Percentiles rank a stretch among this genome's conserved stretches.
These are phyloP conservation scores for Novymonas esmeraldas DNA, from an alignment of 208 protist species.

Conservation along the genomic window DNA sequence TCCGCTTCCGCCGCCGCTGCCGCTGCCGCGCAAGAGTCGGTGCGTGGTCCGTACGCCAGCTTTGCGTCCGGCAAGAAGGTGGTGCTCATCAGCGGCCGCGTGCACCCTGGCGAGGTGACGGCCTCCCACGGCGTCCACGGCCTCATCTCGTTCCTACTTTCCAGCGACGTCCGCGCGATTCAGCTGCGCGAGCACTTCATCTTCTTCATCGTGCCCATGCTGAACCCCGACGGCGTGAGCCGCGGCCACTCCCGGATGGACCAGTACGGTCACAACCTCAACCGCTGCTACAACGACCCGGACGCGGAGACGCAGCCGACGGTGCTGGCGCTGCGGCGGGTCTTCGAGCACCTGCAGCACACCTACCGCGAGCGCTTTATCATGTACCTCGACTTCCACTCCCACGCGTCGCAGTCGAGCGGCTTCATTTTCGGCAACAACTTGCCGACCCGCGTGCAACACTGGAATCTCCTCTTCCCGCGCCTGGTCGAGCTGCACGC, in stretches of 20 bases:
- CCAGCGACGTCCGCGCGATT: constrained; percentile 61
- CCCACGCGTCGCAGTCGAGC: constrained; percentile 89
- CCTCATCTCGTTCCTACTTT: constrained; percentile 85
- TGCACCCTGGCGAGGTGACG: constrained; percentile 94
- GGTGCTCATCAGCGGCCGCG: constrained; percentile 85
- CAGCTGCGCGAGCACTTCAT: constrained; percentile 89
- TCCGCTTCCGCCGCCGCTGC: neutral
- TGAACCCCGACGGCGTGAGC: constrained; percentile 95
- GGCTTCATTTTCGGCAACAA: constrained; percentile 94
- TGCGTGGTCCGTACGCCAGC: constrained; percentile 68
- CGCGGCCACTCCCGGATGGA: constrained; percentile 94
- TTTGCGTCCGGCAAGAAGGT: constrained; percentile 88
- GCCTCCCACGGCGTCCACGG: constrained; percentile 92
- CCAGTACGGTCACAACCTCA: constrained; percentile 92
- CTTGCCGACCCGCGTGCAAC: constrained; percentile 70
- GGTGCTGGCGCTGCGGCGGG: constrained; percentile 74
- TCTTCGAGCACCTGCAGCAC: constrained; percentile 77
- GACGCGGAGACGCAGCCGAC: constrained; percentile 76
- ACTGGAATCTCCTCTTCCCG: constrained; percentile 86
- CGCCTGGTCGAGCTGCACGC: constrained; percentile 80
- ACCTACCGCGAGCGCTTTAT: constrained; percentile 75
- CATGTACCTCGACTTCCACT: constrained; percentile 94
- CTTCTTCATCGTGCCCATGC: constrained; percentile 93
- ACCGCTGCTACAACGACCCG: constrained; percentile 93
- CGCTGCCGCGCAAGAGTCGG: constrained; percentile 7